Evolutionary conservation across 768 basidiomycete species (phyloP), one percentile per base, ranked within the genome.

Genomic region (Podaxis mareebaensis): DNA sequence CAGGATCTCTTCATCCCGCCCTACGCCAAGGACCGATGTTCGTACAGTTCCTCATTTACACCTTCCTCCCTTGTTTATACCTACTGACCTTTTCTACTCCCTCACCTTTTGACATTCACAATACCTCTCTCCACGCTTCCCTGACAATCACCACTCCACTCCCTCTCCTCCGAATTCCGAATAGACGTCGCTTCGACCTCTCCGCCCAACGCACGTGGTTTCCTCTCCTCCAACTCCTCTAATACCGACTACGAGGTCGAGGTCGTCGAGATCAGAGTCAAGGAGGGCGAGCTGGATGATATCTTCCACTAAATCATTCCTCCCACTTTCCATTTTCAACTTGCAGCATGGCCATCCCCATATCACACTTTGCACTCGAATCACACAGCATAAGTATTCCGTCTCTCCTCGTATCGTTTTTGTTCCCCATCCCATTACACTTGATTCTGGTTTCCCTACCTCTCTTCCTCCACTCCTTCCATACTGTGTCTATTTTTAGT

Each of bases 21-120:
- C 4, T 94, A 93, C 69, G 92, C 92, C 78, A 93, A 94, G 75
- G 92, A 94, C 72, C 79, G 92, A 84, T 94, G 92, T 93, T 74
- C 75, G 91, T 85, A 53, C 46, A 63, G 58, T 61, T 68, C 71
- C 66, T 49, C 71, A 66, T 63, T 53, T 65, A 66, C 61, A 64
- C 64, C 57, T 68, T 60, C 64, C 33, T 51, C 48, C 40, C 64
- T 66, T 48, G 17, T 38, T 26, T 53, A 63, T 65, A 28, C 67
- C 65, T 55, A 67, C 70, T 67, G 68, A 73, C 60, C 65, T 33
- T 39, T 5, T 53, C 20, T 39, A 52, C 39, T 66, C 63, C 62
- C 59, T 62, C 67, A 55, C 63, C 61, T 58, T 58, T 48, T 28
- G 66, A 60, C 65, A 8, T 51, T 51, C 11, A 28, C 49, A 24